Base-by-base conservation (phyloP, 768 basidiomycete species). In the Podaxis mareebaensis region DNA sequence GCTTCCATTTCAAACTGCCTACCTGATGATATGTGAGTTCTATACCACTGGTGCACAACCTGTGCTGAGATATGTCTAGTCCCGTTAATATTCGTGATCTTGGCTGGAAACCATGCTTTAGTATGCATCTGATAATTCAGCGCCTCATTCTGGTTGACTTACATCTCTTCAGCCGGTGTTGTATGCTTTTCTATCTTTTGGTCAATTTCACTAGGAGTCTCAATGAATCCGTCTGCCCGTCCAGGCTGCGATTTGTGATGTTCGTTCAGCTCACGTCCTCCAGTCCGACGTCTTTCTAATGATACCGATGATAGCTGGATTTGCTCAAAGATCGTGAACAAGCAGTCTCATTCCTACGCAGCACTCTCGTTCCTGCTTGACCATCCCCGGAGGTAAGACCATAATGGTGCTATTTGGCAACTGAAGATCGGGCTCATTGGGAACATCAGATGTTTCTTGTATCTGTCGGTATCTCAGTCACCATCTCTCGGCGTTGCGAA, bases 31-130 rank as follows among this genome's bases (percentile, higher is more conserved):
- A 26, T 77, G 81, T 81, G 60, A 33, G 78, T 70, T 28, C n/a
- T 13, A 30, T 33, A 3, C 24, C 56, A 4, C 49, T 39, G 11
- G 2, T 57, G 40, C 13, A 40, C 4, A 28, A 53, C 44, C 26
- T 11, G 11, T 48, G 15, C 40, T 53, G 13, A 20, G 1, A 48
- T 3, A 53, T 49, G 30, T 36, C 12, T 60, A 84, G 82, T 88
- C 67, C 73, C 80, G 33, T 70, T 90, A 66, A 80, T 86, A 10
- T 79, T 89, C 40, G 76, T 83, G 13, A 90, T 93, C 63, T 74
- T 92, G 33, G 91, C 88, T 24, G 91, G 91, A 17, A 93, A 93
- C 69, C 90, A 89, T 65, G 90, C 88, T 0, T 77, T 89, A 72
- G 89, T 90, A 60, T 68, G 87, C 8, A 10, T 80, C 48, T 20